Evolutionary conservation across 352 stramenopile species (phyloP).

Genomic region (Pythium chondricola): DNA sequence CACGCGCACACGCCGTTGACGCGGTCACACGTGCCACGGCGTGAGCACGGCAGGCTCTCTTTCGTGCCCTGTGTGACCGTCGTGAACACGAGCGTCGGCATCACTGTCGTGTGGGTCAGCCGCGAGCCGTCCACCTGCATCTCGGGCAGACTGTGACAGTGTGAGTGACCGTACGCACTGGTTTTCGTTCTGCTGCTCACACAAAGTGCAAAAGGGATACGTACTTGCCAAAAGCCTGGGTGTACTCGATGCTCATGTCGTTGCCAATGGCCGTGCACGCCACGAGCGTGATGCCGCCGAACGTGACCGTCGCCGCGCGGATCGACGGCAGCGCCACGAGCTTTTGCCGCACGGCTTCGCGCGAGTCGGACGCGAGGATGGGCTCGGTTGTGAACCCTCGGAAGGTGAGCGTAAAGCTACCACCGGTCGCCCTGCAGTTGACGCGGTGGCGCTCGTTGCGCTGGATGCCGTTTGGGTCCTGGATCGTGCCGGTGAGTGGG

Average conservation of each 20-base stretch:
- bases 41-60: slow-evolving; percentile 83
- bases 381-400: slow-evolving; percentile 62
- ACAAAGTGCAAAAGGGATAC: slow-evolving; percentile 4
- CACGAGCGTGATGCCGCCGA: slow-evolving; percentile 56
- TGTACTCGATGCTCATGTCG: slow-evolving; percentile 72
- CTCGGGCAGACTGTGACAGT: slow-evolving; percentile 33
- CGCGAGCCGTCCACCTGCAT: slow-evolving; percentile 45
- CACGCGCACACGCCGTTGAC: slow-evolving; percentile 72
- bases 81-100: slow-evolving; percentile 36
- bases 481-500: slow-evolving; percentile 67
- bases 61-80: slow-evolving; percentile 83
- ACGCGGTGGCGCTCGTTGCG: slow-evolving; percentile 64
- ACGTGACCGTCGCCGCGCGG: slow-evolving; percentile 56
- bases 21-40: slow-evolving; percentile 77
- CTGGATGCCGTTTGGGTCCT: slow-evolving; percentile 57
- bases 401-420: slow-evolving; percentile 84
- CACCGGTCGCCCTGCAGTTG: slow-evolving; percentile 66
- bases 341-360: slow-evolving; percentile 38
- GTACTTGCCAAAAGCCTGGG: slow-evolving; percentile 71
- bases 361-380: slow-evolving; percentile 54
- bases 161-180: background rate
- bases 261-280: slow-evolving; percentile 69
- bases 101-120: slow-evolving; percentile 42
- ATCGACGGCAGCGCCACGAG: slow-evolving; percentile 56
- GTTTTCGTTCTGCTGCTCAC: background rate